A percentile compares a stretch with the other conserved stretches of the same genome.
phyloP scores from a whole-genome alignment of 2,329 filamentous ascomycete genomes.

The Emergomyces africanus region DNA sequence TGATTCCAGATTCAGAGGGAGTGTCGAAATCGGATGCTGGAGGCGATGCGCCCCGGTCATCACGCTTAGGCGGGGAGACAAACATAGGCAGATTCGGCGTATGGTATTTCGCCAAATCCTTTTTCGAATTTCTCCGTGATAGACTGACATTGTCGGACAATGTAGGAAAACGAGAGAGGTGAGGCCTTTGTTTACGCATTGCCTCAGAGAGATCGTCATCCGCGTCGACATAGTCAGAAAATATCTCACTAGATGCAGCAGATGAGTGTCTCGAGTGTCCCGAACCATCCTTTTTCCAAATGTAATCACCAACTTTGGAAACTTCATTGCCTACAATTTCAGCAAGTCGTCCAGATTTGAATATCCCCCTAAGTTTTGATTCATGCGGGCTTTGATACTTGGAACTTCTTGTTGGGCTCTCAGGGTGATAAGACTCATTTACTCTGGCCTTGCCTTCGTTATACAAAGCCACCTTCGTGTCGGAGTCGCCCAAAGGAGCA shows the following conservation, averaged over 20 bases:
- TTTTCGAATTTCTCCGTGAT: slow-evolving; percentile 23
- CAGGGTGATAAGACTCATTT: not conserved
- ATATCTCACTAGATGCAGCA: slow-evolving; percentile 31
- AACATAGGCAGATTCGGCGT: slow-evolving; percentile 39
- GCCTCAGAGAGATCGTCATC: slow-evolving; percentile 31
- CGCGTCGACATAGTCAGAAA: slow-evolving; percentile 35
- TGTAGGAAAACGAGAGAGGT: slow-evolving; percentile 22
- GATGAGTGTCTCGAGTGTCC: slow-evolving; percentile 31
- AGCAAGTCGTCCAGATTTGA: slow-evolving; percentile 65
- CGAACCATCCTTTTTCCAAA: slow-evolving; percentile 43
- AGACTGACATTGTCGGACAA: slow-evolving; percentile 23
- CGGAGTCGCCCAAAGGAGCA: not conserved
- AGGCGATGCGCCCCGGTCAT: slow-evolving; percentile 12
- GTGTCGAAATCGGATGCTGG: slow-evolving; percentile 8
- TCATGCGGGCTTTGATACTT: slow-evolving; percentile 28
- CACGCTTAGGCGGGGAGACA: slow-evolving; percentile 34
- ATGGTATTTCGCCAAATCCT: slow-evolving; percentile 26
- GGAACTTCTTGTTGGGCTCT: slow-evolving; percentile 13
- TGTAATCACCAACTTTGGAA: slow-evolving; percentile 47
- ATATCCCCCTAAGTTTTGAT: slow-evolving; percentile 57
- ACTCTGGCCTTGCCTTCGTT: not conserved
- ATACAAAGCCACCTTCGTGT: not conserved
- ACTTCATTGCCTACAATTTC: slow-evolving; percentile 56
- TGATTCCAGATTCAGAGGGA: not conserved
- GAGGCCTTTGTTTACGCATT: slow-evolving; percentile 16